Conservation (phyloP, 2,329 filamentous ascomycete genomes). For the Botryotinia calthae region DNA sequence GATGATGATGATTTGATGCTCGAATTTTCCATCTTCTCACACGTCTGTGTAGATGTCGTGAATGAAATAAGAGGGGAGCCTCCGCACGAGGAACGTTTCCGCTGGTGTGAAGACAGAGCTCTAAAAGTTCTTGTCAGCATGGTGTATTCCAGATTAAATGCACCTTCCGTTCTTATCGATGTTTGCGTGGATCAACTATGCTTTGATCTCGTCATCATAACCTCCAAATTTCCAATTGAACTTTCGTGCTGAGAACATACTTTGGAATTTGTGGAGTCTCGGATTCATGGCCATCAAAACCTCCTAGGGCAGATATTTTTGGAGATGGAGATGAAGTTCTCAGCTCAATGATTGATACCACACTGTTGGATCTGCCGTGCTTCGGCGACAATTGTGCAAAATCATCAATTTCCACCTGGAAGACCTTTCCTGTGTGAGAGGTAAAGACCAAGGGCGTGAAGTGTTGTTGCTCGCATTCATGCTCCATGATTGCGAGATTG, state of each 20-base stretch:
- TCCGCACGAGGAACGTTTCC: not conserved
- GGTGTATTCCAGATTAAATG: too few species aligned
- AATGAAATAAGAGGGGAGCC: slow-evolving; percentile 7
- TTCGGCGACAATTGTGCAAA: slow-evolving; percentile 9
- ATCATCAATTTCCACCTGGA: slow-evolving; percentile 21
- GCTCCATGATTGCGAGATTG: slow-evolving; percentile 7
- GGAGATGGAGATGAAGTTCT: slow-evolving; percentile 2
- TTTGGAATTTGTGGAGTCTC: not conserved
- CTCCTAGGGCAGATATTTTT: not conserved
- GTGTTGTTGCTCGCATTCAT: slow-evolving; percentile 10
- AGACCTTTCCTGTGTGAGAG: slow-evolving; percentile 20
- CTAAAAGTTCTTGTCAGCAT: slow-evolving; percentile 1
- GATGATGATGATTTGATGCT: not conserved
- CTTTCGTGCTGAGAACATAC: not conserved
- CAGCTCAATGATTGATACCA: slow-evolving; percentile 5
- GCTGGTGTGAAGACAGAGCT: not conserved
- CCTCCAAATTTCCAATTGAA: not conserved
- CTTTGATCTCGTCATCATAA: not conserved
- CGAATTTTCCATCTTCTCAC: not conserved
- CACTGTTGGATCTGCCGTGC: slow-evolving; percentile 4
- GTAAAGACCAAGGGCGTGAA: slow-evolving; percentile 21
- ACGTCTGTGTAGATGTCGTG: not conserved
- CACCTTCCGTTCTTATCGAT: not conserved
- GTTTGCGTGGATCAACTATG: not conserved
- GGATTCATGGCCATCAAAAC: not conserved